Evolutionary conservation across 495 filamentous ascomycete species (phyloP), one percentile per base, ranked within the genome.

Genomic region (Rusavskia elegans): DNA sequence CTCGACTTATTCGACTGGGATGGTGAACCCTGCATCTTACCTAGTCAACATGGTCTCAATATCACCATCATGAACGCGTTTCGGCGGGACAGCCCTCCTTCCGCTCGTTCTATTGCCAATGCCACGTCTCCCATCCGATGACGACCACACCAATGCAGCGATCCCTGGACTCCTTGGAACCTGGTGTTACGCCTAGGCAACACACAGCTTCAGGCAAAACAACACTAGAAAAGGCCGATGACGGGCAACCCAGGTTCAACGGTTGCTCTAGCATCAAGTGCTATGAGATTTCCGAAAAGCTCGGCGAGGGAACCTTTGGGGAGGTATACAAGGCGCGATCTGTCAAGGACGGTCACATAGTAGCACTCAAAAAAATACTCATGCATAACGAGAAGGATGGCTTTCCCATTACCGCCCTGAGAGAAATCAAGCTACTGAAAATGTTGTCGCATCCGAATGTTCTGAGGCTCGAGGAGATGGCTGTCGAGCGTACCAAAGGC

Each of bases 321-420:
- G 89, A 95, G 70, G 92, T 98, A 48, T 84, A 96, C 64, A 90
- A 89, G 59, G 92, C 89, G 51, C 77, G 77, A 57, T 85, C 84
- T 17, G 83, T 78, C 59, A 84, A 72, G 57, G 84, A 80, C 14
- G 81, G 83, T 19, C 71, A 74, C 23, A 59, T 87, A 27, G 81
- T 95, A 41, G 92, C 92, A 3, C 61, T 99, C 59, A 99, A 99
- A 75, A 97, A 99, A 75, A 81, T 97, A 66, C 73, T 85, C 17
- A 88, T 97, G 92, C 92, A 97, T 61, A 87, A 89, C 30, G 92
- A 99, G 68, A 81, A 87, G 57, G 93, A 99, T 69, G 93, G 93
- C 0, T 97, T 97, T 59, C 93, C 93, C 5, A 88, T 99, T 17
- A 99, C 93, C 0, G 93, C 93, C 0, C 85, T 97, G 29, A 81